These are phyloP conservation scores for Monosporozyma solicola DNA, from an alignment of 805 yeast species.

Conservation along the genomic window DNA sequence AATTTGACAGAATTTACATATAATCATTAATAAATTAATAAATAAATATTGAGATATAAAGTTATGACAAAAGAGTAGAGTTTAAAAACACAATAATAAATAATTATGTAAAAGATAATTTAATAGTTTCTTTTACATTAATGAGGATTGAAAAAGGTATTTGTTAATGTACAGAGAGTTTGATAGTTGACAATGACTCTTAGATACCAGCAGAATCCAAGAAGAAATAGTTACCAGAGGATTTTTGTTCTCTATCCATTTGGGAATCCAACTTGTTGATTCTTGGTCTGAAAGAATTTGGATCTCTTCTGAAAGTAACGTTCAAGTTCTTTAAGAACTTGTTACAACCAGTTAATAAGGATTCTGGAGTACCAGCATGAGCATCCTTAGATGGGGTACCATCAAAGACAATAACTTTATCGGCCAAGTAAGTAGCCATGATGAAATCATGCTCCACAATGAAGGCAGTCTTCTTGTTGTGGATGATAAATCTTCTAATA, in stretches of 20 bases:
- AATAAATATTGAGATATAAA: background rate
- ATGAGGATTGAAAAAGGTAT: background rate
- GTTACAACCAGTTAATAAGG: slow-evolving; percentile 94
- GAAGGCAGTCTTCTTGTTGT: slow-evolving; percentile 97
- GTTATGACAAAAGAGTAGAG: background rate
- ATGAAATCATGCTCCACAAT: slow-evolving; percentile 99
- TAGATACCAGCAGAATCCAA: slow-evolving; percentile 56
- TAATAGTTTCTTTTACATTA: background rate
- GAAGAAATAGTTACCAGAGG: slow-evolving; percentile 90
- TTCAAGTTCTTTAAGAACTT: slow-evolving; percentile 92
- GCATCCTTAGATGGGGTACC: slow-evolving; percentile 88
- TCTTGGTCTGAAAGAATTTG: slow-evolving; percentile 96
- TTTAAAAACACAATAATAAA: background rate
- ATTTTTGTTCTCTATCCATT: slow-evolving; percentile 97
- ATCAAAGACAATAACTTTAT: slow-evolving; percentile 95
- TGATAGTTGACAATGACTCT: slow-evolving; percentile 3
- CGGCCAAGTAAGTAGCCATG: slow-evolving; percentile 99
- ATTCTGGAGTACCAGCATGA: slow-evolving; percentile 80
- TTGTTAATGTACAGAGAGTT: background rate
- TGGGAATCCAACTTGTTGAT: slow-evolving; percentile 95
- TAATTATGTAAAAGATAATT: background rate
- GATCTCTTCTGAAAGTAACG: slow-evolving; percentile 98
- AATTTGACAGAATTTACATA: background rate
- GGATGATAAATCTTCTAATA: slow-evolving; percentile 91
- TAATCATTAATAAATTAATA: background rate